These are phyloP conservation scores for Glarea lozoyensis DNA, from an alignment of 495 filamentous ascomycete genomes.

Conservation along the genomic window DNA sequence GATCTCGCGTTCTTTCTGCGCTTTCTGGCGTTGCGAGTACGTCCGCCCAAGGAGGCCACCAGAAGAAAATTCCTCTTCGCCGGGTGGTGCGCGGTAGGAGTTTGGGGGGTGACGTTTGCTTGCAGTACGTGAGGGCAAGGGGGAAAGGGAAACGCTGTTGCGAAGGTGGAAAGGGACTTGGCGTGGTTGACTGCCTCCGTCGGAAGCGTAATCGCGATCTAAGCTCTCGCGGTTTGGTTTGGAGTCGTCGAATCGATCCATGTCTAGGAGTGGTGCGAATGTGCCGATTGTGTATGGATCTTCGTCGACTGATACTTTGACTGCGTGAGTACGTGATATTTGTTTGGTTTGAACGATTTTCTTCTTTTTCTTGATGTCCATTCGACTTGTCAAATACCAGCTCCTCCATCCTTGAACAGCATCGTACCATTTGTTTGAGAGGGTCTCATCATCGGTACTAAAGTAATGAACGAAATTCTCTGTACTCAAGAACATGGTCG, in stretches of 20 bases:
- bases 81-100: slow-evolving; percentile 11
- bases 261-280: slow-evolving; percentile 46
- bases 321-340: not conserved
- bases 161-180: slow-evolving; percentile 21
- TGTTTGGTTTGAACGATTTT: slow-evolving; percentile 7
- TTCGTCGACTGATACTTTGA: slow-evolving; percentile 23
- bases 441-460: slow-evolving; percentile 57
- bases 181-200: slow-evolving; percentile 16
- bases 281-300: slow-evolving; percentile 44
- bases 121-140: slow-evolving; percentile 21
- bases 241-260: slow-evolving; percentile 33
- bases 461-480: slow-evolving; percentile 91
- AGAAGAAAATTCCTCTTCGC: slow-evolving; percentile 41
- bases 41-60: slow-evolving; percentile 52
- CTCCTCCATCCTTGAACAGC: slow-evolving; percentile 74
- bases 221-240: not conserved
- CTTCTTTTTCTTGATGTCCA: slow-evolving; percentile 41
- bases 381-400: slow-evolving; percentile 71
- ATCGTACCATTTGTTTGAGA: slow-evolving; percentile 59
- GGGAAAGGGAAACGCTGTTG: slow-evolving; percentile 12
- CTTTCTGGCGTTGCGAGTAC: slow-evolving; percentile 52
- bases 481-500: slow-evolving; percentile 69
- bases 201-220: slow-evolving; percentile 11
- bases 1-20: slow-evolving; percentile 42
- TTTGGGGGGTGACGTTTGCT: slow-evolving; percentile 32